These are phyloP conservation scores for Zasmidium angulare DNA, from an alignment of 2,329 filamentous ascomycete genomes.

Conservation along the genomic window DNA sequence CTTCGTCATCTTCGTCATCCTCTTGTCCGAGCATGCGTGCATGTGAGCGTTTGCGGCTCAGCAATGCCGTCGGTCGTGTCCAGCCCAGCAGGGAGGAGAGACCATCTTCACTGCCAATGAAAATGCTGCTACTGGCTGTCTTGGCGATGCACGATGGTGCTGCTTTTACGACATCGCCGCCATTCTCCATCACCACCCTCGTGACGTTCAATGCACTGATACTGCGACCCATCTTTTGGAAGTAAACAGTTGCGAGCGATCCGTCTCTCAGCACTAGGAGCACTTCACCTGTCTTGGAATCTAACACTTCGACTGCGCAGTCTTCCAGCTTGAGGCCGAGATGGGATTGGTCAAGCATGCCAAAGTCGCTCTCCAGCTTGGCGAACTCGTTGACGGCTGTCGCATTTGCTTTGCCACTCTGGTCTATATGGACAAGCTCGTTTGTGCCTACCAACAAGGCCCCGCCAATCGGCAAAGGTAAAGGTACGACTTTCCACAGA, in stretches of 20 bases:
- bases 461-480: constrained; percentile 84
- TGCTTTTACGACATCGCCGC: constrained; percentile 62
- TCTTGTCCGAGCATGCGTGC: constrained; percentile 58
- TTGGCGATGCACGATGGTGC: constrained; percentile 68
- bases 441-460: constrained; percentile 84
- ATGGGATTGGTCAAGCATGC: constrained; percentile 81
- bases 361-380: constrained; percentile 77
- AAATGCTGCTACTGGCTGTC: constrained; percentile 68
- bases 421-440: constrained; percentile 91
- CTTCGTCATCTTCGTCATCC: constrained; percentile 55
- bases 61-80: constrained; percentile 63
- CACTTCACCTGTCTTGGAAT: constrained; percentile 75
- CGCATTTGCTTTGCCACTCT: constrained; percentile 89
- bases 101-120: constrained; percentile 79
- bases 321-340: constrained; percentile 78
- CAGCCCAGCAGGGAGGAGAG: constrained; percentile 83
- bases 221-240: constrained; percentile 84
- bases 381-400: constrained; percentile 92
- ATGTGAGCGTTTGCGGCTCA: constrained; percentile 64
- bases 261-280: constrained; percentile 79
- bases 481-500: constrained; percentile 74
- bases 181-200: constrained; percentile 61
- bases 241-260: constrained; percentile 70
- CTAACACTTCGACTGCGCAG: constrained; percentile 74
- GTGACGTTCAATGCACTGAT: constrained; percentile 82